Conservation (phyloP, 305 asterid species). For the Euphrasia arctica region DNA sequence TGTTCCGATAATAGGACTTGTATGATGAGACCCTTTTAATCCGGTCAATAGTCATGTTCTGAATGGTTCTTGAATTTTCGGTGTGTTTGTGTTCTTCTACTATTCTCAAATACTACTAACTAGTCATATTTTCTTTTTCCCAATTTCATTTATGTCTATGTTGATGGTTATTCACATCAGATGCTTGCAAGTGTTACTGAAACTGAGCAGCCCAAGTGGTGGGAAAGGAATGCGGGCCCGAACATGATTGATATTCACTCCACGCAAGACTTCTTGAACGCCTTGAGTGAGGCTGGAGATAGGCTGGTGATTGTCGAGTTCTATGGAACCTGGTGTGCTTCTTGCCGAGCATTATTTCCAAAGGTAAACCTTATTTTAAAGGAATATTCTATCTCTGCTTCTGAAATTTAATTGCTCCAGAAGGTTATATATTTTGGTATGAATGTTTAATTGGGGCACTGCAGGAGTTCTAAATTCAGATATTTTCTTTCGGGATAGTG, state of each 20-base stretch:
- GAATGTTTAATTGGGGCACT: not conserved
- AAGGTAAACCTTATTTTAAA: constrained; percentile 32
- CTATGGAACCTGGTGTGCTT: constrained; percentile 77
- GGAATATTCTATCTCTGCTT: not conserved
- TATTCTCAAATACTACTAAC: constrained; percentile 4
- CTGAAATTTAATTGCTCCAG: not conserved
- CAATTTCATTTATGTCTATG: constrained; percentile 19
- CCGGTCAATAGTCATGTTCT: constrained; percentile 4
- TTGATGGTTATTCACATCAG: constrained; percentile 35
- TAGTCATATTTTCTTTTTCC: constrained; percentile 2
- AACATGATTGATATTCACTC: constrained; percentile 71
- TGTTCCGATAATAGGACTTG: constrained; percentile 2
- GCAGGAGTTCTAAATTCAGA: not conserved
- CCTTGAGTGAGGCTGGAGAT: constrained; percentile 63
- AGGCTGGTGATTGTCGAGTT: constrained; percentile 63
- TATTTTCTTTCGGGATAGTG: not conserved
- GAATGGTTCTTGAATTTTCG: constrained; percentile 1
- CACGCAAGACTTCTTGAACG: constrained; percentile 56
- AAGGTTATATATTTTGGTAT: not conserved
- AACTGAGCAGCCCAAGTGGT: constrained; percentile 64
- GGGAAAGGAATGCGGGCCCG: constrained; percentile 59
- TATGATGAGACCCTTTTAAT: constrained; percentile 16
- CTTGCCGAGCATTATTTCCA: constrained; percentile 73
- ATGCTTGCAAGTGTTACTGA: constrained; percentile 45
- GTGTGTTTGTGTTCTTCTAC: not conserved